Evolutionary conservation across 164 flowering plant genomes (phyloP).

Genomic region (Umbellularia californica): DNA sequence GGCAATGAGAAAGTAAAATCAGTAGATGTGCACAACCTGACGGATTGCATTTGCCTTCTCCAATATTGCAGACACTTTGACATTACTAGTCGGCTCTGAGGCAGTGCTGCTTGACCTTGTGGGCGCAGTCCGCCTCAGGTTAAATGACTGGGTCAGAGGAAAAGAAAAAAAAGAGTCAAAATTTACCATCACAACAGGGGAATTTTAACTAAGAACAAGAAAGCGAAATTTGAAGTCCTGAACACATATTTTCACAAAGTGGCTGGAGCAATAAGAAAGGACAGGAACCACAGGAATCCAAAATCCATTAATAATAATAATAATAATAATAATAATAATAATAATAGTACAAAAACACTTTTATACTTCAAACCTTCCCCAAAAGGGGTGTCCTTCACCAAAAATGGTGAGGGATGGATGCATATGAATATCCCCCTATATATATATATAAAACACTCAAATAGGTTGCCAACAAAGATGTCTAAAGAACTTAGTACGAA

Average conservation of each 20-base stretch:
- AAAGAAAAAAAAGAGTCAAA: neutral
- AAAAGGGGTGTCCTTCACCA: no score
- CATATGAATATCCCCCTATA: no score
- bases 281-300: no score
- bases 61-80: conserved; percentile 66
- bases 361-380: no score
- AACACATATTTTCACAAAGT: neutral
- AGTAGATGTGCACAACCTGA: conserved; percentile 45
- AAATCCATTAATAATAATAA: no score
- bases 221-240: neutral
- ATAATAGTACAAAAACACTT: no score
- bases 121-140: conserved; percentile 54
- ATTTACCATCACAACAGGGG: neutral
- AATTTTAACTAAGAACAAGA: neutral
- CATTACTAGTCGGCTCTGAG: conserved; percentile 36
- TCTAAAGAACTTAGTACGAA: no score
- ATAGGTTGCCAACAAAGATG: no score
- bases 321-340: no score
- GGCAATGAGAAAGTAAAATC: neutral
- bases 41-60: conserved; percentile 92
- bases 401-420: no score
- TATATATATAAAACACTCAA: no score
- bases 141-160: conserved; percentile 54
- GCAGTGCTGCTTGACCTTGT: conserved; percentile 28
- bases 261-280: neutral